These are phyloP conservation scores for Dimocarpus longan DNA, from an alignment of 345 rosid genomes.

Conservation along the genomic window DNA sequence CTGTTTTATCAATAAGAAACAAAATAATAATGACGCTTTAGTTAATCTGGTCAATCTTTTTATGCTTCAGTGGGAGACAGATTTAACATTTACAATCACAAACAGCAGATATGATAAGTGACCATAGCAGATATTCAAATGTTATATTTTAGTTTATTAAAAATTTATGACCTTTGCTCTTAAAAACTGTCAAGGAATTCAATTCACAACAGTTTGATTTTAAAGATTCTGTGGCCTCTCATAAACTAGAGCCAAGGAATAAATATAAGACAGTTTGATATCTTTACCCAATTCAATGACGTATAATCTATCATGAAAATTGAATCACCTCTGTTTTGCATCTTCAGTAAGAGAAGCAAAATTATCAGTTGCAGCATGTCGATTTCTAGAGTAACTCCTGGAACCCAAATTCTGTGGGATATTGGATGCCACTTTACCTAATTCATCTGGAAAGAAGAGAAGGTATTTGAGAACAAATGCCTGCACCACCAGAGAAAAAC, in stretches of 20 bases:
- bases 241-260: slow-evolving; percentile 13
- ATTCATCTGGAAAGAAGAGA: slow-evolving; percentile 77
- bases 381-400: slow-evolving; percentile 42
- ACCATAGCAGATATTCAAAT: background rate
- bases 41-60: slow-evolving; percentile 2
- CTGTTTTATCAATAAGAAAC: no score
- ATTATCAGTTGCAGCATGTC: slow-evolving; percentile 47
- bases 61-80: background rate
- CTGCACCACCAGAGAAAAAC: slow-evolving; percentile 49
- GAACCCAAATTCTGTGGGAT: slow-evolving; percentile 42
- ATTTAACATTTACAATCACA: background rate
- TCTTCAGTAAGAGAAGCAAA: slow-evolving; percentile 66
- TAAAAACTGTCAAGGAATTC: slow-evolving; percentile 4
- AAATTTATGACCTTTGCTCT: slow-evolving; percentile 2
- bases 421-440: slow-evolving; percentile 43
- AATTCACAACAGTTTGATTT: background rate
- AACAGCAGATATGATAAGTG: background rate
- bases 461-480: slow-evolving; percentile 96
- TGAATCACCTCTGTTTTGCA: slow-evolving; percentile 72
- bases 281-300: background rate
- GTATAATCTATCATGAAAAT: slow-evolving; percentile 21
- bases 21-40: background rate
- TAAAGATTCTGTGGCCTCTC: background rate
- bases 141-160: background rate
- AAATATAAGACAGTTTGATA: background rate